phyloP scores from a whole-genome alignment of 2,329 filamentous ascomycete genomes.

The Geosmithia putterillii region DNA sequence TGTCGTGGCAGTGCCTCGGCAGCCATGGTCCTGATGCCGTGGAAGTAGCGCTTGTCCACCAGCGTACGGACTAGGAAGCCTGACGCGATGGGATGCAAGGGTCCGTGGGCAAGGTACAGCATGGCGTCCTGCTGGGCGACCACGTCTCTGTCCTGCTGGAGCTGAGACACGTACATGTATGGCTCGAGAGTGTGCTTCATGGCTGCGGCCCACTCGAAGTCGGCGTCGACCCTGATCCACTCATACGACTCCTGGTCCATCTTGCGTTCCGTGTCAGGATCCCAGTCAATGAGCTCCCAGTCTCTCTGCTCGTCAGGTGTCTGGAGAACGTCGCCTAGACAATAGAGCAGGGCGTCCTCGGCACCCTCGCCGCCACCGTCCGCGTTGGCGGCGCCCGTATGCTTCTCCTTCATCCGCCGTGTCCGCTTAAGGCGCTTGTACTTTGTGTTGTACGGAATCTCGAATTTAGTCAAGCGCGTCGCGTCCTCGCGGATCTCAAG shows the following conservation, averaged over 20 bases:
- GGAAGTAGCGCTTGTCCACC: slow-evolving; percentile 85
- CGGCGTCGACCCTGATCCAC: slow-evolving; percentile 95
- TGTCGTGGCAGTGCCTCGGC: slow-evolving; percentile 68
- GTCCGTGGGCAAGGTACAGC: slow-evolving; percentile 55
- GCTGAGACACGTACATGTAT: slow-evolving; percentile 96
- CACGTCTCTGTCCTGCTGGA: slow-evolving; percentile 94
- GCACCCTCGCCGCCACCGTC: slow-evolving; percentile 47
- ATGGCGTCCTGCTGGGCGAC: slow-evolving; percentile 74
- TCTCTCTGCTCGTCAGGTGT: slow-evolving; percentile 67
- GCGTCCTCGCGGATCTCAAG: slow-evolving; percentile 84
- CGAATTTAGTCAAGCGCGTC: slow-evolving; percentile 64
- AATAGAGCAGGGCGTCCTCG: slow-evolving; percentile 79
- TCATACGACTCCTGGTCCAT: slow-evolving; percentile 98
- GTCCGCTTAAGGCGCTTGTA: slow-evolving; percentile 95
- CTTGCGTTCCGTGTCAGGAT: slow-evolving; percentile 70
- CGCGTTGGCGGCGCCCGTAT: slow-evolving; percentile 39
- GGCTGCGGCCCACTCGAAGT: slow-evolving; percentile 94
- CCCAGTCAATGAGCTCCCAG: slow-evolving; percentile 85
- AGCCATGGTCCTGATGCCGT: slow-evolving; percentile 81
- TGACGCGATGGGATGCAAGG: slow-evolving; percentile 69
- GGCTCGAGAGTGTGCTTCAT: slow-evolving; percentile 73
- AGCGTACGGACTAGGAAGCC: slow-evolving; percentile 83
- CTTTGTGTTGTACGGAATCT: slow-evolving; percentile 98
- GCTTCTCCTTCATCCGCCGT: slow-evolving; percentile 67
- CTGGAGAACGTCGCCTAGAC: slow-evolving; percentile 81